These are phyloP conservation scores for Pseudognaphalium luteoalbum DNA, from an alignment of 129 eudicot species.

Conservation along the genomic window DNA sequence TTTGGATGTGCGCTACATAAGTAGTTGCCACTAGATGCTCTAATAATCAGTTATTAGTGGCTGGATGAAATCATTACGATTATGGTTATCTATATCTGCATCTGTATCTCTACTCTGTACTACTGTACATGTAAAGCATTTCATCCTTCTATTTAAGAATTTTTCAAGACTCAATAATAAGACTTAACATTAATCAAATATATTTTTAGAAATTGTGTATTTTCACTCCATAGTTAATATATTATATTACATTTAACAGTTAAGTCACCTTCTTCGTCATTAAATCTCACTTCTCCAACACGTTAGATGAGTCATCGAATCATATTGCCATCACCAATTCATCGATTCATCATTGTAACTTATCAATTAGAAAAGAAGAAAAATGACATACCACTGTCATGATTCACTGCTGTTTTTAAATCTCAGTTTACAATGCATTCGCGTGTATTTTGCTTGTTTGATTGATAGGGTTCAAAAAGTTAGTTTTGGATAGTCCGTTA, in stretches of 20 bases:
- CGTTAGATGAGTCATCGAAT: neutral
- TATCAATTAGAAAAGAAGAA: no score
- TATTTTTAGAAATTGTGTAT: neutral
- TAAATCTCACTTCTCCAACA: neutral
- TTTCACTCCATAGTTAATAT: neutral
- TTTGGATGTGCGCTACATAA: neutral
- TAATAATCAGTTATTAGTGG: neutral
- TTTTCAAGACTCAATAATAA: no score
- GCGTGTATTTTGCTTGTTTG: no score
- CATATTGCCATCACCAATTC: neutral
- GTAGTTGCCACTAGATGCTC: neutral
- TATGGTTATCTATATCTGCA: neutral
- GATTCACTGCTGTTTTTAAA: no score
- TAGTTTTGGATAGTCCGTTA: neutral
- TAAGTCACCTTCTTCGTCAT: neutral
- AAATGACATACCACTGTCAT: no score
- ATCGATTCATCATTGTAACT: no score
- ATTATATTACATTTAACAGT: neutral
- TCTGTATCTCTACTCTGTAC: no score
- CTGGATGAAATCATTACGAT: neutral
- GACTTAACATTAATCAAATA: neutral
- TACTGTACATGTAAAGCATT: neutral
- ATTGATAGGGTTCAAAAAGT: neutral
- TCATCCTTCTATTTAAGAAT: neutral
- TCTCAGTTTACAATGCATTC: no score